A percentile compares a stretch with the other conserved stretches of the same genome.
Conservation (phyloP, 1,284 basidiomycete species). For the Microbotryomycetes sp. region DNA sequence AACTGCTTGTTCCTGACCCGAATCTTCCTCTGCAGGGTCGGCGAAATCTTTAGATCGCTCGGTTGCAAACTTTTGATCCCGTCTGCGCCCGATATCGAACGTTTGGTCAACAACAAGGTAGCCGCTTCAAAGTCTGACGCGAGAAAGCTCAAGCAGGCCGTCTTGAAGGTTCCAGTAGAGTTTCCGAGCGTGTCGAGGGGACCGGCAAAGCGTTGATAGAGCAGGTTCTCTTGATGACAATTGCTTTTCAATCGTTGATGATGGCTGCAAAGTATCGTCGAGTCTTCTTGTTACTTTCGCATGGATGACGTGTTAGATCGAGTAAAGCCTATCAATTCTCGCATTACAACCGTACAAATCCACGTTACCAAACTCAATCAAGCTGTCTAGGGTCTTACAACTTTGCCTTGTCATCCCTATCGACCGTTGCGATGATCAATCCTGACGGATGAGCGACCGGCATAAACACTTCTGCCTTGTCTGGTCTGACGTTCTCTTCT, state of each 20-base stretch:
- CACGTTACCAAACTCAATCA: no score
- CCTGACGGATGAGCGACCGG: constrained; percentile 34
- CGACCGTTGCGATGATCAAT: constrained; percentile 35
- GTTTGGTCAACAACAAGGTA: constrained; percentile 10
- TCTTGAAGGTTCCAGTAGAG: constrained; percentile 62
- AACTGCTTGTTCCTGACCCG: neutral
- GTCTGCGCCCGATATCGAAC: constrained; percentile 48
- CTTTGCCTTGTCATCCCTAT: constrained; percentile 23
- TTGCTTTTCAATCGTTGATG: neutral
- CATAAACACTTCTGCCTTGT: constrained; percentile 35
- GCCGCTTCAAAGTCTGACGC: constrained; percentile 19
- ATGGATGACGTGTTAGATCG: no score
- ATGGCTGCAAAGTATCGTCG: neutral
- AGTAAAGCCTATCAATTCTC: no score
- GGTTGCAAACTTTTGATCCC: constrained; percentile 63
- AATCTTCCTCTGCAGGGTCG: constrained; percentile 13
- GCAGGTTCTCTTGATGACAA: constrained; percentile 32
- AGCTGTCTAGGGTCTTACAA: constrained; percentile 15
- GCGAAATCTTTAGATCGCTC: constrained; percentile 45
- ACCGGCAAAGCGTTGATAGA: constrained; percentile 41
- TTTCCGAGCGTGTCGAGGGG: constrained; percentile 58
- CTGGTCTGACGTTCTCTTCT: constrained; percentile 28
- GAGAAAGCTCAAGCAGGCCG: constrained; percentile 53
- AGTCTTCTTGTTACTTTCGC: no score
- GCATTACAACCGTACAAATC: neutral